These are phyloP conservation scores for Pseudocercospora macadamiae DNA, from an alignment of 2,329 filamentous ascomycete species.

Conservation along the genomic window DNA sequence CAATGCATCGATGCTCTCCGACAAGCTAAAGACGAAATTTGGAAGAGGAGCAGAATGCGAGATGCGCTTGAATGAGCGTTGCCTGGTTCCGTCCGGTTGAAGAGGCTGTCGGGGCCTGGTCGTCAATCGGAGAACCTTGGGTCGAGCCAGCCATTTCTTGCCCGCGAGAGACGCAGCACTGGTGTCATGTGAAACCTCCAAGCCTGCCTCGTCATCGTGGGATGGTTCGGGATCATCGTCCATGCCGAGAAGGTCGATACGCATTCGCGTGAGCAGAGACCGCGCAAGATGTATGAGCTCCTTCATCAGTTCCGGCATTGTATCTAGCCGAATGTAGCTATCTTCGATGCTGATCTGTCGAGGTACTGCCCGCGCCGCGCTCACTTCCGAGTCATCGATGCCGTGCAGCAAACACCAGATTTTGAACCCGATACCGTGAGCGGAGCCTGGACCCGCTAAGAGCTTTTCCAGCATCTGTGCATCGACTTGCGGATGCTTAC, in stretches of 20 bases:
- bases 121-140: conserved; percentile 78
- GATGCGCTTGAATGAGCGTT: conserved; percentile 67
- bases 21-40: conserved; percentile 69
- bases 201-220: conserved; percentile 35
- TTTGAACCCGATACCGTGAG: conserved; percentile 70
- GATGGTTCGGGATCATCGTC: conserved; percentile 42
- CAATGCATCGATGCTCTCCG: conserved; percentile 60
- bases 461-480: conserved; percentile 68
- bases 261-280: conserved; percentile 78
- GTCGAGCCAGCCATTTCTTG: conserved; percentile 73
- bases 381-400: conserved; percentile 74
- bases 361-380: conserved; percentile 70
- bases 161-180: conserved; percentile 27
- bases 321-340: conserved; percentile 75
- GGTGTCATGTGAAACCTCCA: conserved; percentile 17
- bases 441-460: conserved; percentile 69
- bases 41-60: conserved; percentile 78
- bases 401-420: conserved; percentile 82
- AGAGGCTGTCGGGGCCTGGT: conserved; percentile 65
- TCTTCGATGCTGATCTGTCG: conserved; percentile 94
- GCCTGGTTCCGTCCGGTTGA: conserved; percentile 55
- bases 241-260: conserved; percentile 68
- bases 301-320: conserved; percentile 63
- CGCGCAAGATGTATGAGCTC: conserved; percentile 70
- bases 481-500: conserved; percentile 64